A percentile compares a stretch with the other conserved stretches of the same genome.
phyloP scores from a whole-genome alignment of 1,284 basidiomycete genomes.

The Leccinum fallax region DNA sequence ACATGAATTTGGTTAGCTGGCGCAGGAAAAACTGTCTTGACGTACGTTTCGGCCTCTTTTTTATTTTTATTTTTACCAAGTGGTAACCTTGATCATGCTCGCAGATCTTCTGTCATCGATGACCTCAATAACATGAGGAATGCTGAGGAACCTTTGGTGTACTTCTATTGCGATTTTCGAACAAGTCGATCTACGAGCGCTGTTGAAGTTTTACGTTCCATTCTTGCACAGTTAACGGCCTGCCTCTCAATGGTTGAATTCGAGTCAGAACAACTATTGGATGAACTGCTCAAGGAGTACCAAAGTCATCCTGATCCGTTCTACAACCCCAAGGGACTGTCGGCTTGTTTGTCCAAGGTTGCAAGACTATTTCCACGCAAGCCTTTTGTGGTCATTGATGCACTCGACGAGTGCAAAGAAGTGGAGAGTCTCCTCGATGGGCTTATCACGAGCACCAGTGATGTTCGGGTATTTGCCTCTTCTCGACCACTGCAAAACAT shows the following conservation, averaged over 20 bases:
- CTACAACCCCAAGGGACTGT: slow-evolving; percentile 3
- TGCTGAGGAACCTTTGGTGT: slow-evolving; percentile 3
- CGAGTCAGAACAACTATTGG: not conserved
- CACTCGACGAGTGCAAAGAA: slow-evolving; percentile 17
- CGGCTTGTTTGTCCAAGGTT: slow-evolving; percentile 5
- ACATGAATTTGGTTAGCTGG: not conserved
- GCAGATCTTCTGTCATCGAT: slow-evolving; percentile 13
- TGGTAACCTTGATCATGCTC: not conserved
- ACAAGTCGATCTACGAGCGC: slow-evolving; percentile 2
- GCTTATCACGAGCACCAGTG: not conserved
- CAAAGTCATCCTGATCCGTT: not conserved
- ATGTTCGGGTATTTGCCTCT: slow-evolving; percentile 11
- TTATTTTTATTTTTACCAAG: not conserved
- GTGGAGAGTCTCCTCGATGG: slow-evolving; percentile 2
- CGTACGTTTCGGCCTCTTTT: not conserved
- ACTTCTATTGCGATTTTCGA: slow-evolving; percentile 25
- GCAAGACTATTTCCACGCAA: not conserved
- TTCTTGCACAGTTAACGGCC: slow-evolving; percentile 3
- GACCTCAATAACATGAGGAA: not conserved
- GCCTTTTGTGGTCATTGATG: slow-evolving; percentile 10
- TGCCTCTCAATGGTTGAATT: not conserved
- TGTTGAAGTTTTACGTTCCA: slow-evolving; percentile 8
- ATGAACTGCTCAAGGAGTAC: slow-evolving; percentile 3
- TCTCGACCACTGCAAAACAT: slow-evolving; percentile 1
- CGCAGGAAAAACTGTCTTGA: slow-evolving; percentile 1